phyloP scores from a whole-genome alignment of 2,329 filamentous ascomycete genomes.

The Xylariaceae sp. region DNA sequence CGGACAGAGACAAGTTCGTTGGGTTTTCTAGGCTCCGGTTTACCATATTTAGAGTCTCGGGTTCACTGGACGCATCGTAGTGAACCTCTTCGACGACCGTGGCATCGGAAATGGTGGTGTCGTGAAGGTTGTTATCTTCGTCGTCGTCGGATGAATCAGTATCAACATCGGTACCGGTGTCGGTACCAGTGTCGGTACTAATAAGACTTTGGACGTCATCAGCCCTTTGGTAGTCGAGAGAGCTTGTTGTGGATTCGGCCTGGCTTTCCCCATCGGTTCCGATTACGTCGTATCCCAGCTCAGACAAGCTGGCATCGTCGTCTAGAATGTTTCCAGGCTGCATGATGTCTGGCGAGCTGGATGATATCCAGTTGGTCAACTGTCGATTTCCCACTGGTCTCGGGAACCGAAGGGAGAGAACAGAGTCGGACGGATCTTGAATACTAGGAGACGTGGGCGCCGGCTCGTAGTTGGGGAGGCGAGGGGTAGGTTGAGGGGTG shows the following conservation, averaged over 20 bases:
- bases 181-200: conserved; percentile 39
- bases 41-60: conserved; percentile 23
- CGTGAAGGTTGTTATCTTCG: conserved; percentile 19
- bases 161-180: conserved; percentile 43
- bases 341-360: conserved; percentile 54
- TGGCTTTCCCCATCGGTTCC: conserved; percentile 50
- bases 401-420: conserved; percentile 51
- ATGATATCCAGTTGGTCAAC: conserved; percentile 55
- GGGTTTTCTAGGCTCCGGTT: conserved; percentile 32
- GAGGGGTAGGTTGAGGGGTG: conserved; percentile 14
- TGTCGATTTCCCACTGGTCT: conserved; percentile 49
- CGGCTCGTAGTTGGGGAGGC: conserved; percentile 28
- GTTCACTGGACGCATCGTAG: conserved; percentile 23
- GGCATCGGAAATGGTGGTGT: conserved; percentile 15
- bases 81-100: conserved; percentile 19
- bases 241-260: conserved; percentile 44
- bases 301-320: conserved; percentile 47
- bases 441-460: conserved; percentile 13
- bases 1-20: conserved; percentile 29
- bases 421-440: conserved; percentile 32
- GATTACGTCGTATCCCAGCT: conserved; percentile 55
- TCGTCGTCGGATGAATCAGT: conserved; percentile 40
- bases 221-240: conserved; percentile 43
- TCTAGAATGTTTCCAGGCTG: conserved; percentile 38
- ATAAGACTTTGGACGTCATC: conserved; percentile 48